phyloP scores from a whole-genome alignment of 1,284 basidiomycete genomes.

The Entoloma clypeatum region DNA sequence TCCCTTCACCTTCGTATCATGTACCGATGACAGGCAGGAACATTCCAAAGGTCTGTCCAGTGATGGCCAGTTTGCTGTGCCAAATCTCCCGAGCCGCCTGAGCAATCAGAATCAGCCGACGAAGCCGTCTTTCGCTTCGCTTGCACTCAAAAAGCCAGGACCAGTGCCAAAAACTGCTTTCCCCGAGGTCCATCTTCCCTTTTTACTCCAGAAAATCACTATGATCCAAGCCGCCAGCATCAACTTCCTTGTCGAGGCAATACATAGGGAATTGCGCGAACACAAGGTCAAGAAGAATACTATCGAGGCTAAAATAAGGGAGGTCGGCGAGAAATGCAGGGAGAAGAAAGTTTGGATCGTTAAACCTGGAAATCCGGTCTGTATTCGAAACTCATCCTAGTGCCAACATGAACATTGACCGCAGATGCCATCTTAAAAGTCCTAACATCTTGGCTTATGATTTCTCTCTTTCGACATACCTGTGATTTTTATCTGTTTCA shows the following conservation, averaged over 20 bases:
- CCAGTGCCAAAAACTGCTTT: slow-evolving; percentile 55
- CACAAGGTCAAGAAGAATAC: slow-evolving; percentile 77
- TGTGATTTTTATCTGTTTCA: no score
- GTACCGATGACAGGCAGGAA: slow-evolving; percentile 35
- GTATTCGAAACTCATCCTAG: slow-evolving; percentile 8
- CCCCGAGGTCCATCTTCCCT: slow-evolving; percentile 58
- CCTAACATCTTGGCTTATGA: not conserved
- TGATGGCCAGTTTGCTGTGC: slow-evolving; percentile 36
- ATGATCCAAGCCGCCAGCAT: slow-evolving; percentile 55
- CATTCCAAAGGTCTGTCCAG: slow-evolving; percentile 14
- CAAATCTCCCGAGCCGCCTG: slow-evolving; percentile 36
- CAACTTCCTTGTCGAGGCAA: slow-evolving; percentile 63
- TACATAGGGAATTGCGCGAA: slow-evolving; percentile 62
- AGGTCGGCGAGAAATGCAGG: slow-evolving; percentile 69
- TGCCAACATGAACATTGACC: not conserved
- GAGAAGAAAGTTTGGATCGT: slow-evolving; percentile 69
- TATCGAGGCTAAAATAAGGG: slow-evolving; percentile 73
- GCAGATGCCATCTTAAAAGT: slow-evolving; percentile 1
- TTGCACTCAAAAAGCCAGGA: slow-evolving; percentile 28
- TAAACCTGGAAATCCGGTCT: slow-evolving; percentile 35
- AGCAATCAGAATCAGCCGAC: slow-evolving; percentile 14
- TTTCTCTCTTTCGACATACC: not conserved
- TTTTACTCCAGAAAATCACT: slow-evolving; percentile 56
- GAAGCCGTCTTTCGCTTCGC: slow-evolving; percentile 12
- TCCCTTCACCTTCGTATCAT: slow-evolving; percentile 72